Evolutionary conservation across 2,329 filamentous ascomycete species (phyloP).

Genomic region (Xylariaceae sp.): DNA sequence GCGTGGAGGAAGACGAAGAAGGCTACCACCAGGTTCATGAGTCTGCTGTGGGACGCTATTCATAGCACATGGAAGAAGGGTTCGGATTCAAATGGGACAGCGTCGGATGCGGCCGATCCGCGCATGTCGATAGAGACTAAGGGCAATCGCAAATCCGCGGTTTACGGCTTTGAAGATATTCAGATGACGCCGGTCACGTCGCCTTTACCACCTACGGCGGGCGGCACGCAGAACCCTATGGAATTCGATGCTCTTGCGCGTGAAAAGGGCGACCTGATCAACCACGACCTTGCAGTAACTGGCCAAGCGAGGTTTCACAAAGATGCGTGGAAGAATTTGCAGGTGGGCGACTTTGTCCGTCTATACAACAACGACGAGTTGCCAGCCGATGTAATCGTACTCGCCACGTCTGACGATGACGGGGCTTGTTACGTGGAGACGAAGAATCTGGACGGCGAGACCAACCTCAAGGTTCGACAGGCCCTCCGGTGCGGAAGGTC

Average conservation of each 20-base stretch:
- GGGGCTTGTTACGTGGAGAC: conserved; percentile 97
- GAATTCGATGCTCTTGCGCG: conserved; percentile 35
- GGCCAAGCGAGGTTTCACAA: conserved; percentile 82
- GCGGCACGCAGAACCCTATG: conserved; percentile 6
- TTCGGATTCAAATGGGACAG: conserved; percentile 45
- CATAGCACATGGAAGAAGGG: conserved; percentile 44
- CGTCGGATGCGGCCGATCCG: conserved; percentile 49
- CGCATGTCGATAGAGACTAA: conserved; percentile 63
- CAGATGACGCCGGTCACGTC: conserved; percentile 95
- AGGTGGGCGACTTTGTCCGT: conserved; percentile 93
- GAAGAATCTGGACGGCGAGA: conserved; percentile 96
- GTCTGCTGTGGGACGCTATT: conserved; percentile 46
- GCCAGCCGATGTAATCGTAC: conserved; percentile 85
- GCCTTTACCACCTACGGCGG: conserved; percentile 49
- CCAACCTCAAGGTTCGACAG: conserved; percentile 91
- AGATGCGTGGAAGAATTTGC: conserved; percentile 90
- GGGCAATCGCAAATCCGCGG: conserved; percentile 46
- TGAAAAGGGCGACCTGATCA: conserved; percentile 59
- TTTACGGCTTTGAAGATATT: conserved; percentile 63
- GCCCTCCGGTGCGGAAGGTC: conserved; percentile 78
- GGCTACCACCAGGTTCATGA: conserved; percentile 60
- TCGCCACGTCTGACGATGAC: conserved; percentile 89
- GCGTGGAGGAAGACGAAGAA: conserved; percentile 89
- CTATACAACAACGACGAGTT: conserved; percentile 95
- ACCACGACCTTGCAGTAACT: conserved; percentile 58